phyloP scores from a whole-genome alignment of 441 rosid species.

The Dalechampia spathulata region DNA sequence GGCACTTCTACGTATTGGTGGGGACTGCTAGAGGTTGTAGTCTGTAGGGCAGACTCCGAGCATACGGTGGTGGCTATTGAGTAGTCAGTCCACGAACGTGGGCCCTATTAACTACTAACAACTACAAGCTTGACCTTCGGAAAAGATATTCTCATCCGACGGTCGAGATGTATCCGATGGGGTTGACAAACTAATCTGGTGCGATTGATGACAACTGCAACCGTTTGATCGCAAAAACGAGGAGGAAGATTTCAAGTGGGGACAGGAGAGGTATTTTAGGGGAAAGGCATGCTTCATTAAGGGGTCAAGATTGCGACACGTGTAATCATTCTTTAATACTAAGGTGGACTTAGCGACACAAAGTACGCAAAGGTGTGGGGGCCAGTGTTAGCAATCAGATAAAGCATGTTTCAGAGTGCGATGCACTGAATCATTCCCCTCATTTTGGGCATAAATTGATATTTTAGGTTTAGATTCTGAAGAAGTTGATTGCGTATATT shows the following conservation, averaged over 20 bases:
- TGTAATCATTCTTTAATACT: not conserved
- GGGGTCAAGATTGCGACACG: constrained; percentile 17
- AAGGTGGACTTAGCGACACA: not conserved
- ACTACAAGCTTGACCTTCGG: not conserved
- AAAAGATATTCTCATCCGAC: constrained; percentile 8
- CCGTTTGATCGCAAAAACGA: not conserved
- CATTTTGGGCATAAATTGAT: not conserved
- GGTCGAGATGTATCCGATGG: not conserved
- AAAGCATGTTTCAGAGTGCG: constrained; percentile 22
- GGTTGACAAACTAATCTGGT: not conserved
- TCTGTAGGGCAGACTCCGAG: too few species aligned
- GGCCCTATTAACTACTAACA: too few species aligned
- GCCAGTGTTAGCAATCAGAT: constrained; percentile 5
- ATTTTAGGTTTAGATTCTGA: too few species aligned
- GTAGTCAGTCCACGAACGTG: too few species aligned
- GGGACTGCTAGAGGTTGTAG: too few species aligned
- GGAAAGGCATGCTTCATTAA: not conserved
- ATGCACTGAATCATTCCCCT: constrained; percentile 15
- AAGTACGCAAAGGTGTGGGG: constrained; percentile 3
- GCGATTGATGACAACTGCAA: not conserved
- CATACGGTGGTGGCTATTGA: too few species aligned
- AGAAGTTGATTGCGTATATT: too few species aligned
- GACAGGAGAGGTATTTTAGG: not conserved
- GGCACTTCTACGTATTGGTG: too few species aligned
- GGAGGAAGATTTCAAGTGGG: not conserved